phyloP scores from a whole-genome alignment of 148 eudicot genomes.

The Heliamphora exappendiculata region DNA sequence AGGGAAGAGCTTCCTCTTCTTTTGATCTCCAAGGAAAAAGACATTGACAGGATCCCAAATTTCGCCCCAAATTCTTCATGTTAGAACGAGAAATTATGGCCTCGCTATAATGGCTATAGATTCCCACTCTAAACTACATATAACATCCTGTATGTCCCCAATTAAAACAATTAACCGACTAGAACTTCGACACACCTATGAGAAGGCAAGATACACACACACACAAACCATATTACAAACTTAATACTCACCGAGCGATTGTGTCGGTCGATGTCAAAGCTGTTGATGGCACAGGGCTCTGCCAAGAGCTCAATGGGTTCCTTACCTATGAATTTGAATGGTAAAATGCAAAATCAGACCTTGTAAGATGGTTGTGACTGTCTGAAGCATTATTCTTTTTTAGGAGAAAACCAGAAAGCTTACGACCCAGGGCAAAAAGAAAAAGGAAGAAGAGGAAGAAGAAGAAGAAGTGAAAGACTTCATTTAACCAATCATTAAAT shows the following conservation, averaged over 20 bases:
- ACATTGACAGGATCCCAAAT: not conserved
- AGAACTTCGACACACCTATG: not conserved
- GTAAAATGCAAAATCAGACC: not conserved
- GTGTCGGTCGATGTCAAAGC: slow-evolving; percentile 22
- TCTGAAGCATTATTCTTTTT: not conserved
- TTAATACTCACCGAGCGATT: slow-evolving; percentile 13
- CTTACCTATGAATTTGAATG: slow-evolving; percentile 29
- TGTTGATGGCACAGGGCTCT: slow-evolving; percentile 60
- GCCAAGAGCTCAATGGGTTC: slow-evolving; percentile 66
- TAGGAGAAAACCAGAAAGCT: not conserved
- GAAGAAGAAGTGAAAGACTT: not conserved
- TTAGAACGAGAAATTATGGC: slow-evolving; percentile 26
- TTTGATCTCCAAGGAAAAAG: not conserved
- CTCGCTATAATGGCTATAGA: slow-evolving; percentile 64
- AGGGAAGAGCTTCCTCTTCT: not conserved
- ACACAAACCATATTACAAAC: not conserved
- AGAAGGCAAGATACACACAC: not conserved
- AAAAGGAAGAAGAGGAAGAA: not conserved
- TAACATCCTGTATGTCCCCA: slow-evolving; percentile 49
- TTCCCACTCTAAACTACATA: slow-evolving; percentile 94
- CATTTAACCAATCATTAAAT: not conserved
- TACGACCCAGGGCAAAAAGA: no score
- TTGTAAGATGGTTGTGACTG: not conserved
- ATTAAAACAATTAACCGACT: not conserved
- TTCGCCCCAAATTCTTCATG: not conserved